These are phyloP conservation scores for Exophiala xenobiotica DNA, from an alignment of 2,329 filamentous ascomycete genomes.

Conservation along the genomic window DNA sequence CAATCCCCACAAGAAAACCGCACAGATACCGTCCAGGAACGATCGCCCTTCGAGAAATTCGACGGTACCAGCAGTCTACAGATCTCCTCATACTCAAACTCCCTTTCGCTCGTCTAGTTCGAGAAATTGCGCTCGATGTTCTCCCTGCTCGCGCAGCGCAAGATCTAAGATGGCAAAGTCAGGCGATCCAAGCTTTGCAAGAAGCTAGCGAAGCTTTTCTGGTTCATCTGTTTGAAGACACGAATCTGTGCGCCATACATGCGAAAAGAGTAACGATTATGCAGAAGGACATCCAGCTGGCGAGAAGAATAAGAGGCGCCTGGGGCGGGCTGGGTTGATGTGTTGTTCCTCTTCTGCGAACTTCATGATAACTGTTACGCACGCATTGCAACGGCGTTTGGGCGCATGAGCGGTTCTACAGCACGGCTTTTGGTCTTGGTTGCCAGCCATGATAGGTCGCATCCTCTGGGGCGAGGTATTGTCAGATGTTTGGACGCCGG, in stretches of 20 bases:
- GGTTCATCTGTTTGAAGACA: slow-evolving; percentile 93
- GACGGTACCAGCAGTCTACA: slow-evolving; percentile 83
- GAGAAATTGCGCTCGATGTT: slow-evolving; percentile 54
- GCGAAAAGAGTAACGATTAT: slow-evolving; percentile 96
- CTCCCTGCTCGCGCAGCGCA: slow-evolving; percentile 60
- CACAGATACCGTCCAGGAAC: slow-evolving; percentile 76
- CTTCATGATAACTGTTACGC: neutral
- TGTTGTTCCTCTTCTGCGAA: slow-evolving; percentile 37
- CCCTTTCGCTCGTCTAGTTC: slow-evolving; percentile 49
- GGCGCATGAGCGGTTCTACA: neutral
- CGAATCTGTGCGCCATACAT: slow-evolving; percentile 94
- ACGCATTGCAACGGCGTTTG: slow-evolving; percentile 5
- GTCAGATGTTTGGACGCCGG: neutral
- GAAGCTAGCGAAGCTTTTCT: slow-evolving; percentile 96
- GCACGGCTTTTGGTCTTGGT: neutral
- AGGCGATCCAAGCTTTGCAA: slow-evolving; percentile 88
- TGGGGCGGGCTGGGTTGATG: slow-evolving; percentile 63
- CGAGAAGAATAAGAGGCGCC: slow-evolving; percentile 72
- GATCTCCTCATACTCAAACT: slow-evolving; percentile 74
- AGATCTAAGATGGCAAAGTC: slow-evolving; percentile 91
- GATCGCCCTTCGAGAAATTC: slow-evolving; percentile 84
- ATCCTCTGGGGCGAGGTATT: neutral
- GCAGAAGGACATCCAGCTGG: slow-evolving; percentile 97
- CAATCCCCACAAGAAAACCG: slow-evolving; percentile 60
- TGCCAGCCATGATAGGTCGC: neutral